Conservation (phyloP, 805 yeast genomes). For the Wickerhamomyces queroliae region DNA sequence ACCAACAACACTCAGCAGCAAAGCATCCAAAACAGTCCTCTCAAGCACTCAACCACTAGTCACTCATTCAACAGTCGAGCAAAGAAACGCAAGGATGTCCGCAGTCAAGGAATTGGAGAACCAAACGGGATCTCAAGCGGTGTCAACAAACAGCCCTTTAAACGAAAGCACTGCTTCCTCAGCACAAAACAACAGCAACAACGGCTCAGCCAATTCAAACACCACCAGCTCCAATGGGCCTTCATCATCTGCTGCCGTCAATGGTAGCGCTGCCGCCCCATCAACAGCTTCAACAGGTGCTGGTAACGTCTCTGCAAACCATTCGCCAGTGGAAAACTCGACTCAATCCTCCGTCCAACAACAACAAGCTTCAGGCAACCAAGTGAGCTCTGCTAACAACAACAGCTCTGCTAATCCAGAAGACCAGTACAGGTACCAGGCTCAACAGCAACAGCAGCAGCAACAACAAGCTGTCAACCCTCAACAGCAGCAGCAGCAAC, state of each 20-base stretch:
- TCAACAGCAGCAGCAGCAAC: constrained; percentile 14
- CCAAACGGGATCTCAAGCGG: not conserved
- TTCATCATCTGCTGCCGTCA: too few species aligned
- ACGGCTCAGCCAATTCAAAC: not conserved
- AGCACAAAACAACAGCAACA: not conserved
- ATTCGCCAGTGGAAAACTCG: not conserved
- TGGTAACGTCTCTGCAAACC: too few species aligned
- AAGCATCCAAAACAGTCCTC: constrained; percentile 4
- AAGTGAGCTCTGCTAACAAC: not conserved
- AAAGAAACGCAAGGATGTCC: not conserved
- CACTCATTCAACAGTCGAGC: too few species aligned
- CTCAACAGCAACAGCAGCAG: constrained; percentile 1
- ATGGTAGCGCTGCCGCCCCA: too few species aligned
- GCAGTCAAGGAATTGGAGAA: not conserved
- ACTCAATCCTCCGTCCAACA: not conserved
- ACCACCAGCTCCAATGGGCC: too few species aligned
- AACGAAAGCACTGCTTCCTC: too few species aligned
- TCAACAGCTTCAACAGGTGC: too few species aligned
- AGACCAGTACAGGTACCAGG: constrained; percentile 15
- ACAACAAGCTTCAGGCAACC: too few species aligned
- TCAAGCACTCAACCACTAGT: not conserved
- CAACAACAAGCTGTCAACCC: constrained; percentile 4
- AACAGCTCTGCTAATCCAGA: constrained; percentile 20
- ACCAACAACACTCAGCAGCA: too few species aligned
- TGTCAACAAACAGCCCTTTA: not conserved